Conservation (phyloP, 2,329 filamentous ascomycete species). For the Ophiostoma perfectum region DNA sequence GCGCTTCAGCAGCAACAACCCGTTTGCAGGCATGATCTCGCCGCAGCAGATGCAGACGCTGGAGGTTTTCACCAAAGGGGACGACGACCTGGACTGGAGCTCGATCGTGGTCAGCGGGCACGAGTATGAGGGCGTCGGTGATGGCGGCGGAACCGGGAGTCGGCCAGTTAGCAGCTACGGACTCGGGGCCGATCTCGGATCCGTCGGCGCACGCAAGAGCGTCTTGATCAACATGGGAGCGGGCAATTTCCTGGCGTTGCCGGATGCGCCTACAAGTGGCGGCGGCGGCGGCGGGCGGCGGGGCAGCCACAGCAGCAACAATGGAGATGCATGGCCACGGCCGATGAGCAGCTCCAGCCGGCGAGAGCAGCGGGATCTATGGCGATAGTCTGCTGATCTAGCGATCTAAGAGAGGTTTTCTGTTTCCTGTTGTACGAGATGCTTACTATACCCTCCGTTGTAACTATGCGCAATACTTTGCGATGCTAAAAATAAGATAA, state of each 20-base stretch:
- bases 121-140: constrained; percentile 25
- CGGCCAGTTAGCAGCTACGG: constrained; percentile 55
- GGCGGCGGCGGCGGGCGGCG: not conserved
- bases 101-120: constrained; percentile 45
- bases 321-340: constrained; percentile 37
- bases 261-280: constrained; percentile 31
- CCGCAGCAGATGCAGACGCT: constrained; percentile 38
- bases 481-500: not conserved
- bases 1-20: constrained; percentile 58
- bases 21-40: constrained; percentile 42
- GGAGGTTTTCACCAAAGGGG: constrained; percentile 56
- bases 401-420: not conserved
- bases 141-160: constrained; percentile 30
- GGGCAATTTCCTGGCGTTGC: constrained; percentile 51
- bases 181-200: constrained; percentile 50
- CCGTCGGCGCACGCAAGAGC: constrained; percentile 49
- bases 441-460: too few relatives aligned
- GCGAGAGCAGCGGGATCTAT: constrained; percentile 39
- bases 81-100: constrained; percentile 55
- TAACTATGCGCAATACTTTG: not conserved
- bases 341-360: constrained; percentile 40
- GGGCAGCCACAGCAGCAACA: constrained; percentile 10
- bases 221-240: constrained; percentile 48
- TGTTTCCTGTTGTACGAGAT: not conserved
- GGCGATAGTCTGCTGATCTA: constrained; percentile 34